Base-by-base conservation (phyloP, 2,329 filamentous ascomycete species). In the Nannizziopsis barbatae region DNA sequence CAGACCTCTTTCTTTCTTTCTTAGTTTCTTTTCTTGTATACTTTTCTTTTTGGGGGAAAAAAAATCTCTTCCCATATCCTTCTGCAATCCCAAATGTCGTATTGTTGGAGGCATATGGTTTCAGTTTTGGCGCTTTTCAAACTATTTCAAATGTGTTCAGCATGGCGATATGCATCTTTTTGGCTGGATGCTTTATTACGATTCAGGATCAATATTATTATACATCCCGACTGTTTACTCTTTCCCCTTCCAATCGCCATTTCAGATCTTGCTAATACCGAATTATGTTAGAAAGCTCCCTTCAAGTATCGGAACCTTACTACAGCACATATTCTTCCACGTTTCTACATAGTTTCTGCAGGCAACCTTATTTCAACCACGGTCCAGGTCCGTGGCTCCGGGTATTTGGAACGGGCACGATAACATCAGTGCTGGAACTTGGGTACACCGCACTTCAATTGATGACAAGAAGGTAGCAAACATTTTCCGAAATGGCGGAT, bases 1-100 rank as follows among this genome's bases (percentile, higher is more conserved):
- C 45, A 52, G 48, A 37, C 43, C 48, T 20, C 39, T n/a, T n/a
- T n/a, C n/a, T n/a, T n/a, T 32, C 33, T 42, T 54, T 39, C 44
- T 50, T 39, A 31, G 41, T 53, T 42, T 40, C 2, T 14, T 5
- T n/a, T 17, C 8, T 20, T 36, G 27, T 47, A 36, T 47, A 47
- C 27, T 22, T 47, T 42, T 40, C 42, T n/a, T 10, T n/a, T n/a
- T n/a, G n/a, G n/a, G n/a, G n/a, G 30, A 17, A 37, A 17, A 27
- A 15, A 41, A 12, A 36, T 27, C 20, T 43, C 47, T 53, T 32
- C 17, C 46, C 43, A 37, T 27, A 45, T 41, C 52, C 20, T 27
- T 39, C 41, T 50, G 8, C 39, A 43, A 15, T 49, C 43, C 30
- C 12, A 37, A n/a, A 42, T 42, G 18, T 11, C 10, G 33, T 36